A percentile compares a stretch with the other conserved stretches of the same genome.
phyloP scores from a whole-genome alignment of 352 stramenopile species.

The Achlya hypogyna region DNA sequence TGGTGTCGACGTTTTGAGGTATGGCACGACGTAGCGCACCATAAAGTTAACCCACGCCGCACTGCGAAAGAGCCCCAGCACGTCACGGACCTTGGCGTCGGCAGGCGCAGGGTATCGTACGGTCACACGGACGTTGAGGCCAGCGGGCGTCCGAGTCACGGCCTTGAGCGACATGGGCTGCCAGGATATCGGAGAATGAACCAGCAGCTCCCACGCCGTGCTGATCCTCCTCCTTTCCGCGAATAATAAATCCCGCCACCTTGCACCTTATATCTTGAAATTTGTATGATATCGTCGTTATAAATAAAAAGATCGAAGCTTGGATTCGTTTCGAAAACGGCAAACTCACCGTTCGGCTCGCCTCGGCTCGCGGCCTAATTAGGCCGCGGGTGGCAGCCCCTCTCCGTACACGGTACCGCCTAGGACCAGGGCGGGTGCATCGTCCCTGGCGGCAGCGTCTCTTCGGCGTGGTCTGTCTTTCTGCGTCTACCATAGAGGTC shows the following conservation, averaged over 20 bases:
- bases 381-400: background rate
- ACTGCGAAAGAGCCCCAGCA: conserved; percentile 78
- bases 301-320: too few species aligned
- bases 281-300: too few species aligned
- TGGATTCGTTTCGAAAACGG: background rate
- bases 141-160: background rate
- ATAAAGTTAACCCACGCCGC: conserved; percentile 80
- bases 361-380: background rate
- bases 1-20: conserved; percentile 72
- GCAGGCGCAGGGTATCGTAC: conserved; percentile 71
- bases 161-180: background rate
- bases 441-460: too few species aligned
- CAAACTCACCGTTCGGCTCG: background rate
- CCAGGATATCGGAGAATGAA: conserved; percentile 5
- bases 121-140: conserved; percentile 16
- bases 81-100: conserved; percentile 52
- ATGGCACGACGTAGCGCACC: conserved; percentile 80
- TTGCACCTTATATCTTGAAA: too few species aligned
- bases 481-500: too few species aligned
- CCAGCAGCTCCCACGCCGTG: background rate
- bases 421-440: too few species aligned
- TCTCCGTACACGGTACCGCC: too few species aligned
- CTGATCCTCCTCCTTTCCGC: background rate
- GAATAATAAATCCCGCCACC: background rate
- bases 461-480: too few species aligned